A percentile compares a stretch with the other conserved stretches of the same genome.
These are phyloP conservation scores for Flaveria ramosissima DNA, from an alignment of 129 eudicot species.

Conservation along the genomic window DNA sequence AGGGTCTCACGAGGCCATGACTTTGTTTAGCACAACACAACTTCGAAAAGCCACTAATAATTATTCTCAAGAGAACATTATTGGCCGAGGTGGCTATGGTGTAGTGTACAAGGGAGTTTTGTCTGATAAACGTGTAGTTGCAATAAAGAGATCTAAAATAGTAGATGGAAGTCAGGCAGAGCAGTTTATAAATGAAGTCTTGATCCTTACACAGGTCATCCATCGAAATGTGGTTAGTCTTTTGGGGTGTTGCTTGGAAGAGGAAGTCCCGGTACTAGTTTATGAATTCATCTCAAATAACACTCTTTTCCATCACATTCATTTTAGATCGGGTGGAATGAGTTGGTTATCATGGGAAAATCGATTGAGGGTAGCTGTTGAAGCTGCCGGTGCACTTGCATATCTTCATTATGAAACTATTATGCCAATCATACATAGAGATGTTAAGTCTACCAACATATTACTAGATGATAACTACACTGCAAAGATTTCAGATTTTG, in stretches of 20 bases:
- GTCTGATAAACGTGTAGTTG: background rate
- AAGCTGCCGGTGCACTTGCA: constrained; percentile 4
- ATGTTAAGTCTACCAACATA: background rate
- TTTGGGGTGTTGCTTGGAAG: constrained; percentile 6
- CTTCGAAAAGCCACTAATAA: background rate
- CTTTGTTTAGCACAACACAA: background rate
- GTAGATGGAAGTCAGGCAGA: constrained; percentile 5
- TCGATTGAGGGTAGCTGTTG: background rate
- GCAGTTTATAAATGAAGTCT: constrained; percentile 2
- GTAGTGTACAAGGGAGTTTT: constrained; percentile 8
- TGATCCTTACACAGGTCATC: constrained; percentile 4
- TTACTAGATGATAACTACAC: background rate
- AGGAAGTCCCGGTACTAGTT: background rate
- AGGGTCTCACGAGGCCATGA: constrained; percentile 6
- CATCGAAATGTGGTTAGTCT: background rate
- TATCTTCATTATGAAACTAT: background rate
- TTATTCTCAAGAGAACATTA: background rate
- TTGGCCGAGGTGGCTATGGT: constrained; percentile 1
- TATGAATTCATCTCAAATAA: constrained; percentile 4
- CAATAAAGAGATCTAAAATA: background rate
- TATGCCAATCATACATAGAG: constrained; percentile 1
- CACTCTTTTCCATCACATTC: background rate
- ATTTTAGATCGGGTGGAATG: background rate
- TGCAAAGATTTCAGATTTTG: background rate
- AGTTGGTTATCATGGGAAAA: constrained; percentile 7